Evolutionary conservation across 345 rosid species (phyloP).

Genomic region (Syzygium jambos): DNA sequence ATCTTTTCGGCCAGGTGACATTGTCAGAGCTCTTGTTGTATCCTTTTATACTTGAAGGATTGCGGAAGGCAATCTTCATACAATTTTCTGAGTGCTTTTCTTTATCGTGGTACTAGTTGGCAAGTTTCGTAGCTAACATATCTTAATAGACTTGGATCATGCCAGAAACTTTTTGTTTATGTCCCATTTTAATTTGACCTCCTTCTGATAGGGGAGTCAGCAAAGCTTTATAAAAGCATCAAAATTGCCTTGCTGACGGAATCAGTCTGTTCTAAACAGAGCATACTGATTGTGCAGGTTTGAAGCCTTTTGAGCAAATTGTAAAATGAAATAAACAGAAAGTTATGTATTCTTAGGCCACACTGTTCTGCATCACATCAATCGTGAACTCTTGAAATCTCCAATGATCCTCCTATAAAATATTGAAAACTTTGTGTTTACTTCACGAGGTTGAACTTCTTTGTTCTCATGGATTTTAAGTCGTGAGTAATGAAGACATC

Average conservation of each 20-base stretch:
- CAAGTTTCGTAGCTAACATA: background rate
- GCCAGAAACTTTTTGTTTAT: background rate
- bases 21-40: constrained; percentile 85
- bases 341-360: no score
- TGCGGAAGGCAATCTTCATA: background rate
- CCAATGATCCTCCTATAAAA: background rate
- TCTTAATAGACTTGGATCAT: background rate
- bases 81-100: background rate
- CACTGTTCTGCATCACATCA: background rate
- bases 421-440: background rate
- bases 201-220: background rate
- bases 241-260: background rate
- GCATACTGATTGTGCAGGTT: background rate
- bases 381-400: background rate
- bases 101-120: background rate
- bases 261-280: background rate
- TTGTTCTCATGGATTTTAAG: background rate
- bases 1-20: constrained; percentile 81
- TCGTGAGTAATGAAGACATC: background rate
- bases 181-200: background rate
- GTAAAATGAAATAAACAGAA: no score
- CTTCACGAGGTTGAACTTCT: background rate
- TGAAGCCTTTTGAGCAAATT: no score
- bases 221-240: background rate
- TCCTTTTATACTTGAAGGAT: constrained; percentile 29